A percentile compares a stretch with the other conserved stretches of the same genome.
phyloP scores from a whole-genome alignment of 495 filamentous ascomycete genomes.

The Trypethelium eluteriae region DNA sequence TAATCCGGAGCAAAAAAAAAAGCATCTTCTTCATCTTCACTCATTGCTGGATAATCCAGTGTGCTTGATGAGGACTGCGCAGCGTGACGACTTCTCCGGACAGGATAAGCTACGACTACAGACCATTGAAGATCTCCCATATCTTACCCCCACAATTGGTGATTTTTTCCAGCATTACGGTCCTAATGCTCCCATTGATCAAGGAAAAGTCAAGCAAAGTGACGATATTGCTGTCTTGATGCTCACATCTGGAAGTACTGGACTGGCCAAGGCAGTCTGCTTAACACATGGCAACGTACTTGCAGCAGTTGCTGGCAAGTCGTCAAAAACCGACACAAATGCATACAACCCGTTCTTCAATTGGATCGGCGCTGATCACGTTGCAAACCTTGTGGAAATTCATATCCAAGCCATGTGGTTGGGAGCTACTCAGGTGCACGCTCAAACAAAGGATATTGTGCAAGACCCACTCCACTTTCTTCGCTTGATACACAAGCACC shows the following conservation, averaged over 20 bases:
- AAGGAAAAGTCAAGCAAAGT: background rate
- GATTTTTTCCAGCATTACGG: background rate
- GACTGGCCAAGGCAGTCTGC: background rate
- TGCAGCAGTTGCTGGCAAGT: background rate
- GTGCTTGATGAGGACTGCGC: background rate
- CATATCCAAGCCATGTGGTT: background rate
- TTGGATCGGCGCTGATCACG: slow-evolving; percentile 3
- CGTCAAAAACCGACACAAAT: background rate
- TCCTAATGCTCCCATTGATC: background rate
- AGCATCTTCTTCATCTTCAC: slow-evolving; percentile 34
- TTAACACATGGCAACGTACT: background rate
- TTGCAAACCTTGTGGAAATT: background rate
- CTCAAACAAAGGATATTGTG: background rate
- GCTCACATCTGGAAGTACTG: background rate
- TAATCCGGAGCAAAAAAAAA: slow-evolving; percentile 29
- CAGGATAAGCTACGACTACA: background rate
- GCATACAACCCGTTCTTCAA: background rate
- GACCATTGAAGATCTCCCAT: background rate
- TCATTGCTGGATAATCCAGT: background rate
- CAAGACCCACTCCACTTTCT: background rate
- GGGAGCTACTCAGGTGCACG: background rate
- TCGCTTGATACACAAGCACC: background rate
- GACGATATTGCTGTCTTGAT: background rate
- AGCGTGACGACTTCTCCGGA: background rate
- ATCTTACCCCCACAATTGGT: background rate